These are phyloP conservation scores for Cucurbitaria berberidis DNA, from an alignment of 2,329 filamentous ascomycete species.

Conservation along the genomic window DNA sequence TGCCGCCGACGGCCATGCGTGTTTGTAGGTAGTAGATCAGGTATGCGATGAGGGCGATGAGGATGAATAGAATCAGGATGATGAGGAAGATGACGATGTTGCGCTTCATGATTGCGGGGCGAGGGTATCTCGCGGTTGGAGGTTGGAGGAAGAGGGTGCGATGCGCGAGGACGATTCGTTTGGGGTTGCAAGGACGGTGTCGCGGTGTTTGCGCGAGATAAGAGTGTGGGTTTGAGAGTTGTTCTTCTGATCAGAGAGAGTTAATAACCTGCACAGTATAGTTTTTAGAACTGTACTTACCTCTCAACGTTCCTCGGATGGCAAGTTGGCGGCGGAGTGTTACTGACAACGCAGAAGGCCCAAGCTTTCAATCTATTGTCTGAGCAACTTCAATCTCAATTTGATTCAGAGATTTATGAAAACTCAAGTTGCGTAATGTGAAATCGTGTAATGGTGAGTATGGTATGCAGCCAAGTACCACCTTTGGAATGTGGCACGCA, in stretches of 20 bases:
- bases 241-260: too few species aligned
- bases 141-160: background rate
- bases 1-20: conserved; percentile 48
- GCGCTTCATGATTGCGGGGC: conserved; percentile 54
- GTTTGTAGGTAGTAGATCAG: conserved; percentile 58
- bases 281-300: background rate
- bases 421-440: background rate
- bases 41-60: conserved; percentile 57
- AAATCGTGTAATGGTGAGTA: conserved; percentile 1
- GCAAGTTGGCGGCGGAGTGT: too few species aligned
- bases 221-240: too few species aligned
- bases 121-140: background rate
- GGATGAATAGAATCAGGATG: conserved; percentile 60
- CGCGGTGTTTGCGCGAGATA: background rate
- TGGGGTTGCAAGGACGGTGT: too few species aligned
- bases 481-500: conserved; percentile 24
- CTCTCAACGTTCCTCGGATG: background rate
- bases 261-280: background rate
- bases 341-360: conserved; percentile 12
- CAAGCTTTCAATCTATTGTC: conserved; percentile 14
- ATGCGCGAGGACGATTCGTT: background rate
- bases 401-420: background rate
- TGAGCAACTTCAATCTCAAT: conserved; percentile 14
- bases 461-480: conserved; percentile 20
- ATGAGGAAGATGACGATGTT: conserved; percentile 61